Percentiles rank a stretch among this genome's conserved stretches.
phyloP scores from a whole-genome alignment of 2,329 filamentous ascomycete genomes.

The Tothia fuscella region DNA sequence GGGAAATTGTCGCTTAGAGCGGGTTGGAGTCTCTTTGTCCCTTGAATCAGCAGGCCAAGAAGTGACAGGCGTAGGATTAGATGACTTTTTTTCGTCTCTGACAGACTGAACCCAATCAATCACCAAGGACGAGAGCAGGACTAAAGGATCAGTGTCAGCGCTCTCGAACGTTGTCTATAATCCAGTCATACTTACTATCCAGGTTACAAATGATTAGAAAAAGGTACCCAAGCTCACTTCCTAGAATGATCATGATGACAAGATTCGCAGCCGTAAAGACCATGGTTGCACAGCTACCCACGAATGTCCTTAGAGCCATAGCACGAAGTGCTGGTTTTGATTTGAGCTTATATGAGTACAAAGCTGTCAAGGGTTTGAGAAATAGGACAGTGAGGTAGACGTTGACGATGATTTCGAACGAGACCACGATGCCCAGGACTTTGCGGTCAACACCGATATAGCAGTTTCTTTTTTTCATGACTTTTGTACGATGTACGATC shows the following conservation, averaged over 20 bases:
- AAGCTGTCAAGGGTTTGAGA: slow-evolving; percentile 44
- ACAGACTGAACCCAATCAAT: too few species aligned
- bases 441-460: slow-evolving; percentile 49
- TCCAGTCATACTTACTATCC: slow-evolving; percentile 47
- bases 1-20: too few species aligned
- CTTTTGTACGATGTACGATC: too few species aligned
- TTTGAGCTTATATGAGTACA: slow-evolving; percentile 41
- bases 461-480: too few species aligned
- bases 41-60: too few species aligned
- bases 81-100: too few species aligned
- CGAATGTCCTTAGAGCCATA: slow-evolving; percentile 46
- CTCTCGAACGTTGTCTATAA: too few species aligned
- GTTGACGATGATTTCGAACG: slow-evolving; percentile 49
- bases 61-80: too few species aligned
- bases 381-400: slow-evolving; percentile 53
- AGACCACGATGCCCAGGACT: slow-evolving; percentile 50
- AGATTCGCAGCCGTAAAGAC: slow-evolving; percentile 48
- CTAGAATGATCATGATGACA: slow-evolving; percentile 43
- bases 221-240: slow-evolving; percentile 53
- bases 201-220: slow-evolving; percentile 54
- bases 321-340: slow-evolving; percentile 35
- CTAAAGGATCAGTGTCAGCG: too few species aligned
- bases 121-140: too few species aligned
- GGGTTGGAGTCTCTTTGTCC: too few species aligned
- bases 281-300: slow-evolving; percentile 46